Evolutionary conservation across 331 rosid species (phyloP).

Genomic region (Telfairia occidentalis): DNA sequence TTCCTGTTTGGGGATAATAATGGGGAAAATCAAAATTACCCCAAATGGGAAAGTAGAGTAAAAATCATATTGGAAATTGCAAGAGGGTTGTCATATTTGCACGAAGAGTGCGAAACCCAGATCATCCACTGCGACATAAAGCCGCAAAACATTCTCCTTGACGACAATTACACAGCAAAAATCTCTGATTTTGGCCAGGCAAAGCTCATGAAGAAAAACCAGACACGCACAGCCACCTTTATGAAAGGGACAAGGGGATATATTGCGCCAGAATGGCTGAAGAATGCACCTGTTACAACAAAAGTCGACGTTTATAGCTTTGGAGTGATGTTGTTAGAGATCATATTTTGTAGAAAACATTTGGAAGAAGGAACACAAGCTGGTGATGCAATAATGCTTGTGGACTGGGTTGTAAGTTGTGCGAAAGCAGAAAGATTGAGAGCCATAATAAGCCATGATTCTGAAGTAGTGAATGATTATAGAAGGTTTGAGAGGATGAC

Average conservation of each 20-base stretch:
- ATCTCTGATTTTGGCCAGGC: slow-evolving; percentile 35
- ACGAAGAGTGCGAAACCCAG: slow-evolving; percentile 33
- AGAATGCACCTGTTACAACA: slow-evolving; percentile 29
- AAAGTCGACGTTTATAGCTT: slow-evolving; percentile 39
- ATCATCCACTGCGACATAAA: slow-evolving; percentile 39
- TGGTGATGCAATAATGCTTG: slow-evolving; percentile 25
- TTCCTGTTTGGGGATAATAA: slow-evolving; percentile 20
- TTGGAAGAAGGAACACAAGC: slow-evolving; percentile 17
- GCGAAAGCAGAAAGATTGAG: slow-evolving; percentile 22
- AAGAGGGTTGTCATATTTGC: slow-evolving; percentile 26
- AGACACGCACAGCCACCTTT: slow-evolving; percentile 22
- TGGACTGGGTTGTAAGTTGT: slow-evolving; percentile 24
- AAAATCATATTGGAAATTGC: slow-evolving; percentile 27
- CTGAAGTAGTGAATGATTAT: slow-evolving; percentile 18
- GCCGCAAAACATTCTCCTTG: slow-evolving; percentile 38
- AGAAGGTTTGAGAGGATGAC: slow-evolving; percentile 31
- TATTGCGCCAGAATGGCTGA: slow-evolving; percentile 45
- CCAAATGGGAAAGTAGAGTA: slow-evolving; percentile 29
- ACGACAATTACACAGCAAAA: slow-evolving; percentile 22
- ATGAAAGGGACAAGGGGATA: slow-evolving; percentile 37
- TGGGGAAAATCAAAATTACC: slow-evolving; percentile 17
- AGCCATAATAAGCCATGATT: slow-evolving; percentile 14
- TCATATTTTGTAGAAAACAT: slow-evolving; percentile 28
- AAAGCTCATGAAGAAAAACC: slow-evolving; percentile 29
- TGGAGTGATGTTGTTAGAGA: slow-evolving; percentile 33